Conservation (phyloP, 2,329 filamentous ascomycete species). For the Cyclaneusma minus region DNA sequence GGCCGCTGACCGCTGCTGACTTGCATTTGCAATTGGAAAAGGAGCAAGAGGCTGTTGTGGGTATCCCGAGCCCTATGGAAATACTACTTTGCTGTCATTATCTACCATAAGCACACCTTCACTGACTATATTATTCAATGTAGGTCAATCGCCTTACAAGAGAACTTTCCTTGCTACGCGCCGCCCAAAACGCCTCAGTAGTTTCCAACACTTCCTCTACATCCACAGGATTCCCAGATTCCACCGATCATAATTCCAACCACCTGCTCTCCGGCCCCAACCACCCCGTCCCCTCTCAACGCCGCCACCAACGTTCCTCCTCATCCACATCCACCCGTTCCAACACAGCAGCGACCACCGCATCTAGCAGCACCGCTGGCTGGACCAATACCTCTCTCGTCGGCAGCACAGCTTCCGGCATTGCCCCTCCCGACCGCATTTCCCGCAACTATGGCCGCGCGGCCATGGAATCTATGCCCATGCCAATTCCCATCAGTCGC, state of each 20-base stretch:
- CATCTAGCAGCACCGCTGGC: conserved; percentile 18
- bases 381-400: conserved; percentile 24
- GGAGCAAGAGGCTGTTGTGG: conserved; percentile 84
- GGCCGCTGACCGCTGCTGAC: conserved; percentile 77
- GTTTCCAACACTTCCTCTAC: conserved; percentile 50
- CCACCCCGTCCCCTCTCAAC: conserved; percentile 36
- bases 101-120: not conserved
- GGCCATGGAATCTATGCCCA: conserved; percentile 13
- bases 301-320: conserved; percentile 38
- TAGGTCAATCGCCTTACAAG: conserved; percentile 87
- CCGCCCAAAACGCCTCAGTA: conserved; percentile 49
- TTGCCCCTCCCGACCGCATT: conserved; percentile 24
- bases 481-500: conserved; percentile 13
- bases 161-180: conserved; percentile 71
- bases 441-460: too few relatives aligned
- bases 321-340: conserved; percentile 39
- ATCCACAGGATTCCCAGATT: conserved; percentile 33
- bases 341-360: conserved; percentile 28
- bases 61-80: conserved; percentile 15
- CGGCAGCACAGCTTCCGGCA: conserved; percentile 29
- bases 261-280: conserved; percentile 40
- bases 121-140: not conserved
- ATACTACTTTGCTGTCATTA: conserved; percentile 2
- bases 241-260: conserved; percentile 30
- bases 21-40: conserved; percentile 83